Evolutionary conservation across 78 protist species (phyloP).

Genomic region (Dictyostelium purpureum): DNA sequence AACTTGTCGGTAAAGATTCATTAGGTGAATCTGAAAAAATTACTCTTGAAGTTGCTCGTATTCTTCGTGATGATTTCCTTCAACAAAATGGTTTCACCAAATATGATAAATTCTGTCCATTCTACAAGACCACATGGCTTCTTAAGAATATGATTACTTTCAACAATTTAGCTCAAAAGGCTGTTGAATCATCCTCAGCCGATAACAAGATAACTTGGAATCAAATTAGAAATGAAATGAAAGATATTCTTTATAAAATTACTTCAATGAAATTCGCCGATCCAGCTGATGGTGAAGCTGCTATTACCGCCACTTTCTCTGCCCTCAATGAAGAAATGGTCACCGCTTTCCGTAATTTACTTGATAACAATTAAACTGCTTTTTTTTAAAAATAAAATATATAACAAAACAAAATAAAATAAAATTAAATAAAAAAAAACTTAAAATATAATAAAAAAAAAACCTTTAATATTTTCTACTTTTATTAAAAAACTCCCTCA

Average conservation of each 20-base stretch:
- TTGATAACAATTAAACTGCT: too few species aligned
- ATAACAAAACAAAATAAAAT: too few species aligned
- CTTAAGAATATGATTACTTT: conserved; percentile 93
- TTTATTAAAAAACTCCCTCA: too few species aligned
- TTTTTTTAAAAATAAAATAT: too few species aligned
- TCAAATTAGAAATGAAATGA: conserved; percentile 78
- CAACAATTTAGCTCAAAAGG: conserved; percentile 89
- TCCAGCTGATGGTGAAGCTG: conserved; percentile 85
- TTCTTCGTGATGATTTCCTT: conserved; percentile 99
- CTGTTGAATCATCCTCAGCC: conserved; percentile 82
- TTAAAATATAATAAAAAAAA: too few species aligned
- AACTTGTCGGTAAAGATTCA: conserved; percentile 99
- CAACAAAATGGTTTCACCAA: conserved; percentile 97
- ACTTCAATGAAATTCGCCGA: conserved; percentile 84
- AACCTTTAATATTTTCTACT: too few species aligned
- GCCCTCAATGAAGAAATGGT: conserved; percentile 63
- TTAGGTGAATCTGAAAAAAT: conserved; percentile 99
- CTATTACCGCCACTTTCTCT: conserved; percentile 12
- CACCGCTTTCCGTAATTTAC: conserved; percentile 49
- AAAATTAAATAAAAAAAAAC: too few species aligned
- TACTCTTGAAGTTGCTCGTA: conserved; percentile 96
- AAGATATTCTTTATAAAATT: conserved; percentile 60
- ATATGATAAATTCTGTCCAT: conserved; percentile 99
- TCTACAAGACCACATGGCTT: conserved; percentile 99
- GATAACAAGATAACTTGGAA: conserved; percentile 88